phyloP scores from a whole-genome alignment of 176 grass and related monocot genomes.

The Aegilops longissima region DNA sequence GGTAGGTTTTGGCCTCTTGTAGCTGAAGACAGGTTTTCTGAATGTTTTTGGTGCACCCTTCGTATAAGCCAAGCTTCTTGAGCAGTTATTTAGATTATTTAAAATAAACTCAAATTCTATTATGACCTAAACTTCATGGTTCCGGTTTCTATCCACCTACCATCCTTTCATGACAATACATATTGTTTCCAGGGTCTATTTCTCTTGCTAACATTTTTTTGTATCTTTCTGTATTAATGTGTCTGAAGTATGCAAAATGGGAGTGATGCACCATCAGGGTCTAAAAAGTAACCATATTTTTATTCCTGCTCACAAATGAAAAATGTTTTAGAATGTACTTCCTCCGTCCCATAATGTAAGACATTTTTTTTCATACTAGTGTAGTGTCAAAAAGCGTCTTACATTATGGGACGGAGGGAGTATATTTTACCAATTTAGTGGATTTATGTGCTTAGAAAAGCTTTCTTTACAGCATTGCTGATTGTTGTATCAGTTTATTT shows the following conservation, averaged over 20 bases:
- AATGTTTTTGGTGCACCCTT: constrained; percentile 10
- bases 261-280: background rate
- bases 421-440: constrained; percentile 1
- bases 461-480: background rate
- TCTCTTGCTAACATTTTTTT: background rate
- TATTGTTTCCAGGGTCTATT: background rate
- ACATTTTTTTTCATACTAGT: no score
- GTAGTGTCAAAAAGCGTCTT: no score
- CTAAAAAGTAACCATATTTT: background rate
- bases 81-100: background rate
- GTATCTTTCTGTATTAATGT: background rate
- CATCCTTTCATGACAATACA: background rate
- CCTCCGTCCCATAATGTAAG: no score
- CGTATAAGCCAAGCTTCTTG: background rate
- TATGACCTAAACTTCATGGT: background rate
- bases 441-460: background rate
- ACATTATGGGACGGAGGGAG: no score
- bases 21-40: background rate
- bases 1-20: constrained; percentile 42
- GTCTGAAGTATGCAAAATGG: background rate
- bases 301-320: background rate
- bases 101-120: background rate
- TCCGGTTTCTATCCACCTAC: background rate
- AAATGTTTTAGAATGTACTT: background rate
- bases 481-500: background rate